A percentile compares a stretch with the other conserved stretches of the same genome.
These are phyloP conservation scores for Monilinia fructicola DNA, from an alignment of 2,329 filamentous ascomycete genomes.

Conservation along the genomic window DNA sequence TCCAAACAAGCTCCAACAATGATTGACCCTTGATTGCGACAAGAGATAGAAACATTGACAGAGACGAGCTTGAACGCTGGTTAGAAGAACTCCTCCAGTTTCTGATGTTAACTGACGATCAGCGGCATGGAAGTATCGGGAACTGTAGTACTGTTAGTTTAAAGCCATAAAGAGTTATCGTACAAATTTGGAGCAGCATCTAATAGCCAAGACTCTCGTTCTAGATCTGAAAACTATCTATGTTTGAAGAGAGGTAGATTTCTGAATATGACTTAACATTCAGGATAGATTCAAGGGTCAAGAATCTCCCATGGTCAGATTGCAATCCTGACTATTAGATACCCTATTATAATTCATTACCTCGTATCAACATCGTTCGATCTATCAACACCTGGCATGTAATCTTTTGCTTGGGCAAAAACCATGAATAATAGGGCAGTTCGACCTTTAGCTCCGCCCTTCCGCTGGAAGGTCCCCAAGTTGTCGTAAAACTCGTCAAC, in stretches of 20 bases:
- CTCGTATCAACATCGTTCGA: constrained; percentile 27
- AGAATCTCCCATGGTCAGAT: background rate
- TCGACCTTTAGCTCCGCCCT: constrained; percentile 45
- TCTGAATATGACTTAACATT: background rate
- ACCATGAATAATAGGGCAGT: constrained; percentile 49
- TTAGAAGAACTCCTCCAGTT: constrained; percentile 40
- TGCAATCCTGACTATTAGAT: background rate
- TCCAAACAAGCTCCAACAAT: constrained; percentile 42
- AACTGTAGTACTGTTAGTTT: constrained; percentile 29
- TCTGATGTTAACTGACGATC: constrained; percentile 41
- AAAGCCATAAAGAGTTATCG: constrained; percentile 24
- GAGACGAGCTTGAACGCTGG: constrained; percentile 45
- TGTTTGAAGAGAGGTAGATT: background rate
- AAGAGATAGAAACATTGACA: constrained; percentile 42
- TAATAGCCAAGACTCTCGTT: background rate
- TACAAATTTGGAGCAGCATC: background rate
- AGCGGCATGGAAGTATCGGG: constrained; percentile 35
- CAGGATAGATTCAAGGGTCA: background rate
- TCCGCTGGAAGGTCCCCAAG: constrained; percentile 44
- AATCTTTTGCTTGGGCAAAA: constrained; percentile 50
- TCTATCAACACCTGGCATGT: constrained; percentile 30
- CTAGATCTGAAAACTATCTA: background rate
- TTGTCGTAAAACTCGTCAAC: constrained; percentile 49
- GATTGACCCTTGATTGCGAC: constrained; percentile 41
- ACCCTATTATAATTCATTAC: constrained; percentile 3